phyloP scores from a whole-genome alignment of 1,284 basidiomycete genomes.

The Veloboletus limbatus region DNA sequence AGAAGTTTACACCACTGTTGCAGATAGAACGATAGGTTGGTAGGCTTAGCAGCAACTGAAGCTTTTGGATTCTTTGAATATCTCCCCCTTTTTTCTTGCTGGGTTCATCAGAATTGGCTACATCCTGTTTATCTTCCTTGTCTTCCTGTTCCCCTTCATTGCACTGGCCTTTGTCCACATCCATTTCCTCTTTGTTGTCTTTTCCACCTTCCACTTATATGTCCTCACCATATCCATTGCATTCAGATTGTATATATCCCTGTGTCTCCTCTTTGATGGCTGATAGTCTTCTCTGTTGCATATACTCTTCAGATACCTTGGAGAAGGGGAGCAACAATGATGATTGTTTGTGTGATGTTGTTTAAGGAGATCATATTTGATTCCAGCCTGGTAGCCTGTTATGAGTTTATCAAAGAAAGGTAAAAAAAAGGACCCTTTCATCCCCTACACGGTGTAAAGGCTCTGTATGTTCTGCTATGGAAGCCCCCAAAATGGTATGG shows the following conservation, averaged over 20 bases:
- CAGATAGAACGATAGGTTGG: conserved; percentile 1
- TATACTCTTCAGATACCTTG: background rate
- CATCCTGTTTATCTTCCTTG: too few species aligned
- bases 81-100: too few species aligned
- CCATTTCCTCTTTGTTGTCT: too few species aligned
- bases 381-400: background rate
- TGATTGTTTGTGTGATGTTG: background rate
- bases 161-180: too few species aligned
- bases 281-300: background rate
- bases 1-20: conserved; percentile 4
- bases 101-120: too few species aligned
- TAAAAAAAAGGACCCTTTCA: too few species aligned
- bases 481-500: too few species aligned
- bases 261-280: background rate
- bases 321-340: background rate
- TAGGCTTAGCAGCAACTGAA: background rate
- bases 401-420: too few species aligned
- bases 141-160: too few species aligned
- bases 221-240: too few species aligned
- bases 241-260: background rate
- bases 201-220: too few species aligned
- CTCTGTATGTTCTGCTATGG: background rate
- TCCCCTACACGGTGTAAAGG: background rate
- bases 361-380: conserved; percentile 3
- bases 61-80: conserved; percentile 5